phyloP scores from a whole-genome alignment of 2,329 filamentous ascomycete genomes.

The Atkinsonella hypoxylon region DNA sequence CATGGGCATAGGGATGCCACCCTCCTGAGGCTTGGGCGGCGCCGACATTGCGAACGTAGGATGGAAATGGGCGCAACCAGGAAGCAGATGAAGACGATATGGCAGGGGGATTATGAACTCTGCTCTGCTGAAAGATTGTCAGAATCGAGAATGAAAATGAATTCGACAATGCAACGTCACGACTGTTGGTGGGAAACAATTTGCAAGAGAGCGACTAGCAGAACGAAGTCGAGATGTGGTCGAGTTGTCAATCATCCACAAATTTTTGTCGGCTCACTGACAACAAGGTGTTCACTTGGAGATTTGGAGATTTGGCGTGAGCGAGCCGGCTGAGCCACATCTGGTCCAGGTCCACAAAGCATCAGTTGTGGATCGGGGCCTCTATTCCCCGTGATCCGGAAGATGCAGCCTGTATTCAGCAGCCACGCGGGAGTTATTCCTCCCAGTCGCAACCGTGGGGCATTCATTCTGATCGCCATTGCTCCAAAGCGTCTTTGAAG shows the following conservation, averaged over 20 bases:
- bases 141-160: background rate
- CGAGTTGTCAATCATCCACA: conserved; percentile 5
- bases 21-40: conserved; percentile 13
- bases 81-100: conserved; percentile 8
- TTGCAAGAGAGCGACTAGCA: background rate
- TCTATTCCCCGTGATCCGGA: conserved; percentile 18
- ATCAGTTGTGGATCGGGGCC: conserved; percentile 14
- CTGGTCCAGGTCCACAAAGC: background rate
- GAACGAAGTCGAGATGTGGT: conserved; percentile 6
- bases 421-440: too few relatives aligned
- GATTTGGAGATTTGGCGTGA: conserved; percentile 10
- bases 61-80: background rate
- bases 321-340: conserved; percentile 1
- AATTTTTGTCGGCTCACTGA: conserved; percentile 11
- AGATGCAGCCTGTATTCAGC: too few relatives aligned
- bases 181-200: background rate
- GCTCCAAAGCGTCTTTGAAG: background rate
- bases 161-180: background rate
- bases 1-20: conserved; percentile 15
- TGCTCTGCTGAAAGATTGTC: background rate
- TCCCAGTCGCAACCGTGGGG: background rate
- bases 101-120: background rate
- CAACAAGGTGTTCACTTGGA: conserved; percentile 27
- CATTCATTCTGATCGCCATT: too few relatives aligned
- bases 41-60: conserved; percentile 15